Percentiles rank a stretch among this genome's conserved stretches.
phyloP scores from a whole-genome alignment of 2,329 filamentous ascomycete species.

The Claviceps capensis region DNA sequence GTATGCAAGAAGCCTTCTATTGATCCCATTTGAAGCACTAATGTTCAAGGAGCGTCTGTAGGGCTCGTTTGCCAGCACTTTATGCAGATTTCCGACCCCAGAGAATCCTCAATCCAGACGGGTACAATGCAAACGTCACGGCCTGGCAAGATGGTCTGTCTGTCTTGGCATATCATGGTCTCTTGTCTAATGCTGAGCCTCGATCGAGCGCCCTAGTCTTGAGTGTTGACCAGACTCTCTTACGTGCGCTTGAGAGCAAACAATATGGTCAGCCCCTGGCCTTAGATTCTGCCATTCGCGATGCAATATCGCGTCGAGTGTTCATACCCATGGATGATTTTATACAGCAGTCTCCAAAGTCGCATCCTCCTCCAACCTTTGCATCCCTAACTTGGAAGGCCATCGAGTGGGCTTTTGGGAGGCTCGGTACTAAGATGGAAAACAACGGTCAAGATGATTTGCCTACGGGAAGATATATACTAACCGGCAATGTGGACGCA shows the following conservation, averaged over 20 bases:
- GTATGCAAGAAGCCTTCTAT: constrained; percentile 19
- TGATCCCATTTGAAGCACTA: background rate
- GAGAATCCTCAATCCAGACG: constrained; percentile 66
- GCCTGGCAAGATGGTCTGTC: constrained; percentile 68
- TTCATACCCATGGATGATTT: constrained; percentile 63
- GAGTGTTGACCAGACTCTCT: constrained; percentile 46
- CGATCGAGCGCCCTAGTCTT: constrained; percentile 37
- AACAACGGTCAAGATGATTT: constrained; percentile 38
- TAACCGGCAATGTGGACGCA: constrained; percentile 48
- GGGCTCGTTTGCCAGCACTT: constrained; percentile 66
- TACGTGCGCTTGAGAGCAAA: constrained; percentile 57
- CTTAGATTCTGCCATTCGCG: constrained; percentile 61
- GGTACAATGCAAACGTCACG: constrained; percentile 64
- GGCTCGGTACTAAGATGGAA: constrained; percentile 47
- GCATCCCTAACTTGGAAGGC: constrained; percentile 55
- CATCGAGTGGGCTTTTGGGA: constrained; percentile 60
- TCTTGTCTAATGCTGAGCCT: constrained; percentile 26
- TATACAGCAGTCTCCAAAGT: constrained; percentile 47
- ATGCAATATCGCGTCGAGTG: constrained; percentile 55
- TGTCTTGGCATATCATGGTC: constrained; percentile 52
- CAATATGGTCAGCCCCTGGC: constrained; percentile 73
- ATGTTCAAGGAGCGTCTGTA: constrained; percentile 19
- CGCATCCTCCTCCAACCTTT: constrained; percentile 58
- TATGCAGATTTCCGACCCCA: constrained; percentile 78
- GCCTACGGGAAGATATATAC: constrained; percentile 48